phyloP scores from a whole-genome alignment of 257 asterid genomes.

The Parsonsia alboflavescens region DNA sequence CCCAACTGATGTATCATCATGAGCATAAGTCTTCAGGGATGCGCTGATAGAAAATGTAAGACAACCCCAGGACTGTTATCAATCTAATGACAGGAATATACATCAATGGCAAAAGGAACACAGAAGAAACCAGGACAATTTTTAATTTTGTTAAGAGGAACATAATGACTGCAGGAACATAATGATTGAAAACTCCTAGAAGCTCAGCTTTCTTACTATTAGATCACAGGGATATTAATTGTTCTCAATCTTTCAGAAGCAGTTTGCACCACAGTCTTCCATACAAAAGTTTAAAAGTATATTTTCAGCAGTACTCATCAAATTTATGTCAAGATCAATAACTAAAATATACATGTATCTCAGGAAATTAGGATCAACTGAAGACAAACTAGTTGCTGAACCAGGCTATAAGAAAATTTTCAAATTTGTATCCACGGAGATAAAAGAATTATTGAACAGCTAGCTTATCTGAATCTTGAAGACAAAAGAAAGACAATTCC shows the following conservation, averaged over 20 bases:
- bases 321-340: not conserved
- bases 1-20: slow-evolving; percentile 75
- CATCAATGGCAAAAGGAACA: not conserved
- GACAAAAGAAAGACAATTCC: not conserved
- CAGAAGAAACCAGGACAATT: not conserved
- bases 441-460: not conserved
- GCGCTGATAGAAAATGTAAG: slow-evolving; percentile 44
- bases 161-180: not conserved
- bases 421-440: not conserved
- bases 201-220: not conserved
- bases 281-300: not conserved
- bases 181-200: not conserved
- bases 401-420: not conserved
- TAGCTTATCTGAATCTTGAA: not conserved
- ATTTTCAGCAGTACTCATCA: not conserved
- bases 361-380: not conserved
- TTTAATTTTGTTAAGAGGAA: not conserved
- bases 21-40: slow-evolving; percentile 75
- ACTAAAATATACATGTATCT: not conserved
- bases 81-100: not conserved
- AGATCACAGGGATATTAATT: not conserved
- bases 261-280: not conserved
- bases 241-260: not conserved
- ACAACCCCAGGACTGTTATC: not conserved
- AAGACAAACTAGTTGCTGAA: not conserved